Evolutionary conservation across 2,329 filamentous ascomycete genomes (phyloP).

Genomic region (Gaeumannomyces sp.): DNA sequence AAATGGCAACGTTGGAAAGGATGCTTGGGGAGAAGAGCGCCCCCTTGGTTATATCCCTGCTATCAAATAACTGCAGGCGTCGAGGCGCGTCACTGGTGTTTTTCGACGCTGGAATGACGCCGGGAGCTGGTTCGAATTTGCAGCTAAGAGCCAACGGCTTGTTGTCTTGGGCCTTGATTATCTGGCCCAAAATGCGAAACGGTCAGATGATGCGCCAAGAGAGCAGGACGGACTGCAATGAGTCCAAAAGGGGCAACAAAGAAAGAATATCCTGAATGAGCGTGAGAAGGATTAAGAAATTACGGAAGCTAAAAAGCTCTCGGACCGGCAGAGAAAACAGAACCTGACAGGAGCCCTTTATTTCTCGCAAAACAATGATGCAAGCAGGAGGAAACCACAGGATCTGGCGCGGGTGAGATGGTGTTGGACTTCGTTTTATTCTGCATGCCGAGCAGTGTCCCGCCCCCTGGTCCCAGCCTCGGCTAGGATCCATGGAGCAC

Average conservation of each 20-base stretch:
- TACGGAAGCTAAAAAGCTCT: background rate
- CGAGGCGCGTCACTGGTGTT: background rate
- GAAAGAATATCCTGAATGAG: background rate
- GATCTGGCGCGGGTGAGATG: background rate
- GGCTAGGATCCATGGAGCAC: background rate
- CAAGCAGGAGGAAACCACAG: background rate
- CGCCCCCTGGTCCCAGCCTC: background rate
- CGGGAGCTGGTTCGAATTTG: background rate
- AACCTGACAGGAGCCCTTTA: background rate
- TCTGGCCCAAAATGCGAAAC: background rate
- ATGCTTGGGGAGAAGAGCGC: background rate
- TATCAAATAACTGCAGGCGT: background rate
- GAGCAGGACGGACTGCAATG: background rate
- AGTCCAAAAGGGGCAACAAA: background rate
- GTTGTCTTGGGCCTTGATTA: background rate
- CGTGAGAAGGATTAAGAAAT: conserved; percentile 1
- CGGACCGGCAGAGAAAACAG: background rate
- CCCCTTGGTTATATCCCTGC: background rate
- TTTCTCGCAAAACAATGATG: background rate
- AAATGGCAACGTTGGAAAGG: background rate
- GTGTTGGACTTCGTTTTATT: conserved; percentile 1
- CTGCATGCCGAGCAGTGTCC: background rate
- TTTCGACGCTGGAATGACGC: background rate
- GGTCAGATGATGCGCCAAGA: background rate
- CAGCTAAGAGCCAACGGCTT: background rate